Conservation (phyloP, 768 basidiomycete species). For the Trametes gibbosa region DNA sequence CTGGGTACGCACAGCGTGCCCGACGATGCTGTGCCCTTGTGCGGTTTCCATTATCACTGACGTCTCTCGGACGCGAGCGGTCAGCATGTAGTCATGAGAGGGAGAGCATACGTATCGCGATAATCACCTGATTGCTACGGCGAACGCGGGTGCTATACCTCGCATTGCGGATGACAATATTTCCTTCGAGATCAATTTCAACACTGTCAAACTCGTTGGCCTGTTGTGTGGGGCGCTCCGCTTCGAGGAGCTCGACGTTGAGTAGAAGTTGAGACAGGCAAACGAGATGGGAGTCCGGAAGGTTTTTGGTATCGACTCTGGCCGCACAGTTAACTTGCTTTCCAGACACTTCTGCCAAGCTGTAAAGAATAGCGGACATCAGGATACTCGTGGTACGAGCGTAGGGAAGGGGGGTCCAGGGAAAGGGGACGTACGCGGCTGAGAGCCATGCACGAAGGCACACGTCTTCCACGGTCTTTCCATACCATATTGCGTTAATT, state of each 20-base stretch:
- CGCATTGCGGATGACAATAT: conserved; percentile 34
- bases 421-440: conserved; percentile 16
- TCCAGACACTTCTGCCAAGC: conserved; percentile 23
- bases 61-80: conserved; percentile 29
- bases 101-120: too few relatives aligned
- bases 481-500: conserved; percentile 34
- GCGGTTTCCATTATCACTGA: conserved; percentile 36
- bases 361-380: conserved; percentile 5
- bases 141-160: conserved; percentile 44
- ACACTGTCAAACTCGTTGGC: conserved; percentile 35
- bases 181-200: conserved; percentile 27
- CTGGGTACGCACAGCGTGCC: conserved; percentile 29
- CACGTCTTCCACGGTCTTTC: conserved; percentile 25
- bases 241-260: conserved; percentile 35
- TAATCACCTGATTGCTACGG: conserved; percentile 34
- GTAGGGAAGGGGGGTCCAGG: too few relatives aligned
- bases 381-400: not conserved
- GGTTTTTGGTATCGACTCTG: conserved; percentile 19
- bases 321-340: not conserved
- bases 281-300: conserved; percentile 29
- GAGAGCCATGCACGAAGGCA: conserved; percentile 41
- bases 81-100: not conserved
- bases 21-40: conserved; percentile 31
- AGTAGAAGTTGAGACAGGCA: conserved; percentile 32
- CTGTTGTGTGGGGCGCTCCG: conserved; percentile 32